A percentile compares a stretch with the other conserved stretches of the same genome.
Evolutionary conservation across 2,329 filamentous ascomycete species (phyloP).

Genomic region (Pyrenochaeta sp.): DNA sequence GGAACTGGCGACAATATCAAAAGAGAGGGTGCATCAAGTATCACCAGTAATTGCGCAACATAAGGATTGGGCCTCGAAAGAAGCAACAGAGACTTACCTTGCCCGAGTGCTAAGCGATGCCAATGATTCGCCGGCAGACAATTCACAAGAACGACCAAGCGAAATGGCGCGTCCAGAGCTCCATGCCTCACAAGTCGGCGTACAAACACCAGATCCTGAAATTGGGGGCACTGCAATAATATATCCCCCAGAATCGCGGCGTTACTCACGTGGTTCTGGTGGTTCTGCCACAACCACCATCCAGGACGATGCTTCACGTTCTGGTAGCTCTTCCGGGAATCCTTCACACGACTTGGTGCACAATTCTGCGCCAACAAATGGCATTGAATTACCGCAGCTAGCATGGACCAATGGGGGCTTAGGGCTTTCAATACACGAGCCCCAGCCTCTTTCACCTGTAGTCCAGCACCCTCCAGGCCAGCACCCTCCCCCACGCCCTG

Average conservation of each 20-base stretch:
- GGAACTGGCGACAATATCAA: slow-evolving; percentile 49
- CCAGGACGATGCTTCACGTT: slow-evolving; percentile 40
- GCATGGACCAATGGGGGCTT: slow-evolving; percentile 49
- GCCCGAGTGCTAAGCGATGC: slow-evolving; percentile 54
- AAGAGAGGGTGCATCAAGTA: slow-evolving; percentile 53
- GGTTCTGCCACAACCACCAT: slow-evolving; percentile 43
- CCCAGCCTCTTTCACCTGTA: slow-evolving; percentile 35
- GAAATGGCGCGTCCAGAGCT: slow-evolving; percentile 18
- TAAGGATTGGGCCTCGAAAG: slow-evolving; percentile 62
- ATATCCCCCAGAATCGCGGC: slow-evolving; percentile 41
- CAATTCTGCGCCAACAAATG: slow-evolving; percentile 28
- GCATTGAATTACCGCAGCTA: slow-evolving; percentile 46
- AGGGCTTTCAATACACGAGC: slow-evolving; percentile 53
- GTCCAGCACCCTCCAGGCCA: slow-evolving; percentile 37
- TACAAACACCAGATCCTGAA: slow-evolving; percentile 33
- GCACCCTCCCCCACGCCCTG: slow-evolving; percentile 50
- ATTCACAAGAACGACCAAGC: slow-evolving; percentile 16
- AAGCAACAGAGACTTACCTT: slow-evolving; percentile 63
- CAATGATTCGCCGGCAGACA: slow-evolving; percentile 35
- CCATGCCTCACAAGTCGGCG: slow-evolving; percentile 26
- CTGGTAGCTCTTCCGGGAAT: slow-evolving; percentile 40
- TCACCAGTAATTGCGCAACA: slow-evolving; percentile 62
- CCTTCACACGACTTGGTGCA: slow-evolving; percentile 39
- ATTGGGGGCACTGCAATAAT: slow-evolving; percentile 48
- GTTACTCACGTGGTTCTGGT: slow-evolving; percentile 44